Evolutionary conservation across 73 alveolate species (phyloP).

Genomic region (Halteria grandinella): DNA sequence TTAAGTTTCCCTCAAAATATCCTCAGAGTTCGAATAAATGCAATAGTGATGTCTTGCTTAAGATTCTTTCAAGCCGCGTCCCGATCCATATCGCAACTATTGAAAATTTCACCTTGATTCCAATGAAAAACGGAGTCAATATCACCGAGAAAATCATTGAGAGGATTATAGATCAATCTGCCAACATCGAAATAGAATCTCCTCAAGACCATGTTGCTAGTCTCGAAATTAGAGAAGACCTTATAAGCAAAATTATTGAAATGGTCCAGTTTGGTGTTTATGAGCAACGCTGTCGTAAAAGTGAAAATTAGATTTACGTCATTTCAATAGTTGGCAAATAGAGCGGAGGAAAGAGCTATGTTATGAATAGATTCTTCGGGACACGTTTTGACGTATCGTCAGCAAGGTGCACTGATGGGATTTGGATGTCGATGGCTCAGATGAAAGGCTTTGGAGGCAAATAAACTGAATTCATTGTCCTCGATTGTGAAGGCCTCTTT

Average conservation of each 20-base stretch:
- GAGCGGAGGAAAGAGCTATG: slow-evolving; percentile 79
- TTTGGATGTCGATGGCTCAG: too few species aligned
- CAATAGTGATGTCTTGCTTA: not conserved
- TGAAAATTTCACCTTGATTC: slow-evolving; percentile 28
- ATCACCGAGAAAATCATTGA: slow-evolving; percentile 28
- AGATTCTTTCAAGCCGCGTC: slow-evolving; percentile 24
- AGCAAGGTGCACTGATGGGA: slow-evolving; percentile 84
- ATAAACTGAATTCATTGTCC: too few species aligned
- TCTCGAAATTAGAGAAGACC: too few species aligned
- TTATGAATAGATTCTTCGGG: slow-evolving; percentile 78
- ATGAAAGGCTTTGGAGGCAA: too few species aligned
- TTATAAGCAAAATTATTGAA: not conserved
- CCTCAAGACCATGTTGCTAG: too few species aligned
- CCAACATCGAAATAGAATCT: too few species aligned
- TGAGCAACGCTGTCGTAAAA: slow-evolving; percentile 5
- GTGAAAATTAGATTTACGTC: not conserved
- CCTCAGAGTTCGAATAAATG: too few species aligned
- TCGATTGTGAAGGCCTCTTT: slow-evolving; percentile 83
- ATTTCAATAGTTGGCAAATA: slow-evolving; percentile 67
- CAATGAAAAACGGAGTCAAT: slow-evolving; percentile 41
- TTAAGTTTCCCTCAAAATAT: too few species aligned
- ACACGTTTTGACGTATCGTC: slow-evolving; percentile 80
- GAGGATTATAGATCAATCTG: not conserved
- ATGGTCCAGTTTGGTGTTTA: slow-evolving; percentile 42
- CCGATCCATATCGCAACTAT: slow-evolving; percentile 37